Evolutionary conservation across 495 filamentous ascomycete species (phyloP), one percentile per base, ranked within the genome.

Genomic region (Aspergillus egyptiacus): DNA sequence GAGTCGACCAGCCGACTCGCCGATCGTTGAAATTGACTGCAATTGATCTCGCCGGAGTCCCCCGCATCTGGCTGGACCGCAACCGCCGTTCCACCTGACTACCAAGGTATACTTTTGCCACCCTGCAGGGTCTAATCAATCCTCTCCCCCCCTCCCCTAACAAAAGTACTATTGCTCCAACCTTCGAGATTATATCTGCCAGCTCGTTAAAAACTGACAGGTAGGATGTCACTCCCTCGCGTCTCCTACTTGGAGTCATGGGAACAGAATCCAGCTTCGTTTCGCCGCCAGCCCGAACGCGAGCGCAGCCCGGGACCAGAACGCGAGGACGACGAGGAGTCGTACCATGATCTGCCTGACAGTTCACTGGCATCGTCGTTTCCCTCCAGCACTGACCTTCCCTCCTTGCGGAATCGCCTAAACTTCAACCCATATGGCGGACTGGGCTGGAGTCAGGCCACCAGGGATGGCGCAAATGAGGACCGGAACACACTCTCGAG

Each of bases 401-500:
- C 38, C 8, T 40, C 54, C 6, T 45, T 46, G 2, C 34, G 62
- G 31, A 53, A 64, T 37, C 68, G 67, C 41, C 51, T 72, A 25
- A 74, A 61, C 53, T 74, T 74, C 59, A 73, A 73, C 42, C 71
- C 71, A 2, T 69, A 70, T 56, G 65, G 66, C 24, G 71, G 69
- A 2, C 66, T 64, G 5, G 65, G 60, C 5, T 74, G 69, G 71
- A 65, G 52, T 35, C 61, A 69, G 44, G 54, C 49, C 6, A 50
- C 55, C 9, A 63, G 56, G 28, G 68, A 65, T 49, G 65, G 63
- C 33, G 42, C 47, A 17, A 51, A 52, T 23, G 59, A 58, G 14
- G 67, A 73, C 46, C 55, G 48, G 2, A 50, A 53, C 7, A 49
- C 66, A 17, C 41, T 70, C 35, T 46, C 55, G 25, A 42, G 50